Conservation (phyloP, 805 yeast species). For the Candida gorgasii region DNA sequence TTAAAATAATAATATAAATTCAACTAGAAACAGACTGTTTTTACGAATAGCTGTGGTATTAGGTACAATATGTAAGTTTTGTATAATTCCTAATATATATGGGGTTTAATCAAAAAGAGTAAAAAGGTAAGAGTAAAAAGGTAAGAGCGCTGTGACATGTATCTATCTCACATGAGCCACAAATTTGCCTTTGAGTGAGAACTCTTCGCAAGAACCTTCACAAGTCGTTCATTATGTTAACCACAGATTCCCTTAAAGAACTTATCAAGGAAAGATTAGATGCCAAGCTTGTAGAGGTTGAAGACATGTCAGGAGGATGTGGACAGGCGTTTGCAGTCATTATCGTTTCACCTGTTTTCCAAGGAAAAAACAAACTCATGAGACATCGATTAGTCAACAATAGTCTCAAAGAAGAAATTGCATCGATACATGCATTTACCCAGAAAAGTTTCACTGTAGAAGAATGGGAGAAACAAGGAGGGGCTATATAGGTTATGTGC, state of each 20-base stretch:
- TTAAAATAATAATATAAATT: too few species aligned
- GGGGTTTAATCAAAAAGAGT: too few species aligned
- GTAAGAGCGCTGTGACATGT: too few species aligned
- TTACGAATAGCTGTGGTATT: too few species aligned
- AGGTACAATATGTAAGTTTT: too few species aligned
- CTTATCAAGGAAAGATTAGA: constrained; percentile 56
- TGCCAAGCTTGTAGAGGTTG: constrained; percentile 68
- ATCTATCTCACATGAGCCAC: too few species aligned
- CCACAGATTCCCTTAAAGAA: constrained; percentile 43
- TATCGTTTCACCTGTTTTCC: constrained; percentile 71
- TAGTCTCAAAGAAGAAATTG: constrained; percentile 80
- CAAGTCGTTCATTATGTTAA: constrained; percentile 28
- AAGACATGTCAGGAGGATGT: constrained; percentile 88
- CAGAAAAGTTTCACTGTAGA: constrained; percentile 84
- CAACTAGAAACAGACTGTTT: too few species aligned
- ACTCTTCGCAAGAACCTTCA: background rate
- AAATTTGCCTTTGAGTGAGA: too few species aligned
- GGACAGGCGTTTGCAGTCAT: constrained; percentile 97
- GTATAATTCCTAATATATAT: too few species aligned
- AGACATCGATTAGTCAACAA: constrained; percentile 85
- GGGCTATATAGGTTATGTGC: constrained; percentile 23
- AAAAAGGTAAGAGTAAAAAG: too few species aligned
- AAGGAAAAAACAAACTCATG: constrained; percentile 79
- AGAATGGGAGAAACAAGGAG: constrained; percentile 68
- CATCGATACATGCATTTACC: constrained; percentile 89